Conservation (phyloP, 768 basidiomycete species). For the Macrolepiota dolichaula region DNA sequence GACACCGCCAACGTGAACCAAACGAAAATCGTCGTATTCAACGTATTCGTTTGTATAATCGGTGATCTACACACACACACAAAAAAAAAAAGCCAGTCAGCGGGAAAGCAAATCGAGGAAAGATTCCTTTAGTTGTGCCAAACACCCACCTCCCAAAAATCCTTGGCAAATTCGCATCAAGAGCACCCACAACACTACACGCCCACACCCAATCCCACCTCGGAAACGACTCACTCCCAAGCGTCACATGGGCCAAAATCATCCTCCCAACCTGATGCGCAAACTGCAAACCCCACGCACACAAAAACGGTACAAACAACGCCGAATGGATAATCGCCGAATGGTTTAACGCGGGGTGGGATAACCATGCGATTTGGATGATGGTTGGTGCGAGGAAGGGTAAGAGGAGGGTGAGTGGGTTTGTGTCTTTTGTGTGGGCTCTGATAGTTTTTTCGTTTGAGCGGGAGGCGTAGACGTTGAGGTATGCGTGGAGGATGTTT, state of each 20-base stretch:
- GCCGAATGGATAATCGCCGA: slow-evolving; percentile 73
- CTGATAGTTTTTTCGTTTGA: slow-evolving; percentile 12
- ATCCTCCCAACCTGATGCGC: slow-evolving; percentile 89
- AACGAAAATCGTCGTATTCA: slow-evolving; percentile 67
- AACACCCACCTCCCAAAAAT: slow-evolving; percentile 67
- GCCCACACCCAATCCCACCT: slow-evolving; percentile 86
- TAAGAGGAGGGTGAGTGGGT: slow-evolving; percentile 62
- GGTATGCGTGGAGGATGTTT: slow-evolving; percentile 80
- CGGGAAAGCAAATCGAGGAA: slow-evolving; percentile 4
- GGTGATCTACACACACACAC: slow-evolving; percentile 44
- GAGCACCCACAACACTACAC: slow-evolving; percentile 69
- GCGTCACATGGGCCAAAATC: slow-evolving; percentile 90
- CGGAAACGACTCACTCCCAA: slow-evolving; percentile 68
- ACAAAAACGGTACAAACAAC: slow-evolving; percentile 83
- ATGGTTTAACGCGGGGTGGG: slow-evolving; percentile 55
- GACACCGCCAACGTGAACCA: slow-evolving; percentile 67
- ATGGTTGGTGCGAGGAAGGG: slow-evolving; percentile 72
- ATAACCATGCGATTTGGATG: slow-evolving; percentile 83
- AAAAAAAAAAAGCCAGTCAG: neutral
- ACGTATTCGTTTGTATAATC: slow-evolving; percentile 67
- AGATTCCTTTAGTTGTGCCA: too few species aligned
- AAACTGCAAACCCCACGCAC: slow-evolving; percentile 91
- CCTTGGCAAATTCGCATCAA: slow-evolving; percentile 79
- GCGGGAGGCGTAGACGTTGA: slow-evolving; percentile 68
- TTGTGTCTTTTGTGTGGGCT: slow-evolving; percentile 19